Evolutionary conservation across 345 rosid species (phyloP), one percentile per base, ranked within the genome.

Genomic region (Eucalyptus regnans): DNA sequence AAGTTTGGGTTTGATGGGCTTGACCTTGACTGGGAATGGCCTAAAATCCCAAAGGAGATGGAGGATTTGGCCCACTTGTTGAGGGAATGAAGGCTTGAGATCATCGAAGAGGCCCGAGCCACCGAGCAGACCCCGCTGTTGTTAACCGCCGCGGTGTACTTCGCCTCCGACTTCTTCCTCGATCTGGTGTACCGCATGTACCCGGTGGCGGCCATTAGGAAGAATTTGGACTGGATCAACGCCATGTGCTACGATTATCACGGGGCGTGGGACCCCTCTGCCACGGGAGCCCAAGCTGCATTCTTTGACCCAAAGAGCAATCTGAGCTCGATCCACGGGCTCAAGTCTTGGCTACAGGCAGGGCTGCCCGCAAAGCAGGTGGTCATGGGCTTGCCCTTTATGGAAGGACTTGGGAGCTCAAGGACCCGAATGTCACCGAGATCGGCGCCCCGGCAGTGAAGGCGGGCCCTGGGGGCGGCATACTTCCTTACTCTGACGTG

Each of bases 21-120:
- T 79, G 96, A 95, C 89, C 90, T 95, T 44, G 96, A 94, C 56
- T 95, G 96, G 97, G 97, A 95, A 62, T 94, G 76, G 80, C 96
- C 97, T 9, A 4, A 84, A 56, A 90, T 3, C 90, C 91, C 87
- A 8, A 86, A 86, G 86, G 93, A 94, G 51, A 94, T 93, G 96
- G 48, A 87, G 10, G 50, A 91, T 80, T 90, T 93, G 68, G 92
- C 88, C 91, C 43, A 23, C 8, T 23, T 94, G 58, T 87, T 95
- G 9, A 9, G 37, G 12, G 94, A 93, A 62, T 95, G 95, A 95
- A 90, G 95, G 7, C 52, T 9, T 14, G 92, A 89, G 7, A 91
- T 95, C 54, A 54, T 85, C n/a, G 22, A 58, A 1, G 96, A 94
- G 85, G 93, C 97, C 48, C 84, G 48, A 89, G 62, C 88, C 33